Evolutionary conservation across 169 alveolate species (phyloP).

Genomic region (Theileria sp.): DNA sequence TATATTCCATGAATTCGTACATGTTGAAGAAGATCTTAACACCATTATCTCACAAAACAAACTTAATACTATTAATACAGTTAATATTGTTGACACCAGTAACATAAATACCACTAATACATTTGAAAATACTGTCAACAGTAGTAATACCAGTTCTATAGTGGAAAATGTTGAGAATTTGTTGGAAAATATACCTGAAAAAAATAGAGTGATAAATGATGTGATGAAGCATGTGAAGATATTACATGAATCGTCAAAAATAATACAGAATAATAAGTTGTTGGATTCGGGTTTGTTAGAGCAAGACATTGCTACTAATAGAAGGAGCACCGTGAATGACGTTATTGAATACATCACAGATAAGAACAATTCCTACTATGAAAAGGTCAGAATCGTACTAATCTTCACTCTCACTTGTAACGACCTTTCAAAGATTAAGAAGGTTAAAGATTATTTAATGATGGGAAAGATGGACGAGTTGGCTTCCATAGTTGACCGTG

Average conservation of each 20-base stretch:
- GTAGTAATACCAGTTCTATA: constrained; percentile 9
- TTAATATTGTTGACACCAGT: not conserved
- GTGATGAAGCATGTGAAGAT: constrained; percentile 58
- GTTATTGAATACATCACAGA: constrained; percentile 37
- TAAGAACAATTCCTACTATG: constrained; percentile 16
- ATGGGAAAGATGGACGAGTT: constrained; percentile 39
- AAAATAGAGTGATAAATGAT: constrained; percentile 51
- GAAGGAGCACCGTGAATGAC: constrained; percentile 37
- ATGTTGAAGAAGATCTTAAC: constrained; percentile 86
- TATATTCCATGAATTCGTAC: constrained; percentile 90
- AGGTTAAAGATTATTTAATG: constrained; percentile 49
- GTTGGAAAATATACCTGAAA: constrained; percentile 49
- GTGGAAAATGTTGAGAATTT: constrained; percentile 45
- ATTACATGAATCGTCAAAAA: constrained; percentile 53
- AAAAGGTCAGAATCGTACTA: constrained; percentile 44
- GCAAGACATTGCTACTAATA: constrained; percentile 56
- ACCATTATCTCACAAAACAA: constrained; percentile 81
- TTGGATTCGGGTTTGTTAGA: constrained; percentile 47
- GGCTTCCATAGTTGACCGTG: constrained; percentile 30
- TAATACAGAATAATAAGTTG: constrained; percentile 34
- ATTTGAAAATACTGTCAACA: not conserved
- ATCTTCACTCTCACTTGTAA: constrained; percentile 26
- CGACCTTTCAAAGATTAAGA: constrained; percentile 33
- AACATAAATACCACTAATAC: not conserved
- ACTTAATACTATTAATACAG: constrained; percentile 12